phyloP scores from a whole-genome alignment of 2,329 filamentous ascomycete genomes.

The Fusarium sp. region DNA sequence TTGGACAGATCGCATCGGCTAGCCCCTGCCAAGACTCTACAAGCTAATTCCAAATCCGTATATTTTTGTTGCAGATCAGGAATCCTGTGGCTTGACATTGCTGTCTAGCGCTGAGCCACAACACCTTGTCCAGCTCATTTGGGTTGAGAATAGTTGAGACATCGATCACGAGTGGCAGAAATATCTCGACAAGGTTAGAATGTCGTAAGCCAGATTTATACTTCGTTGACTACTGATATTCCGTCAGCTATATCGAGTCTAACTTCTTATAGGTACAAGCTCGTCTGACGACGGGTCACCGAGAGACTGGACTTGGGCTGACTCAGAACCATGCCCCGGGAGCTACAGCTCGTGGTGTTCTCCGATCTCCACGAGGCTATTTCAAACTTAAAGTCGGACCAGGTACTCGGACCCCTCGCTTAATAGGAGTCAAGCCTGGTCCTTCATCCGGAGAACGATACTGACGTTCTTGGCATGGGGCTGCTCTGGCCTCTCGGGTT shows the following conservation, averaged over 20 bases:
- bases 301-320: background rate
- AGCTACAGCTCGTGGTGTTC: rapidly evolving
- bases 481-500: background rate
- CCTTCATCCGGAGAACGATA: background rate
- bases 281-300: background rate
- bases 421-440: background rate
- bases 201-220: background rate
- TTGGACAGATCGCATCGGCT: background rate
- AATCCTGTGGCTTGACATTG: background rate
- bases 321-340: background rate
- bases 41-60: background rate
- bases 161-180: background rate
- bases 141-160: background rate
- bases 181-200: background rate
- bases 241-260: rapidly evolving
- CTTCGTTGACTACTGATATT: rapidly evolving
- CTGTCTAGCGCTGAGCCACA: background rate
- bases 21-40: background rate
- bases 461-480: too few relatives aligned
- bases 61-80: background rate
- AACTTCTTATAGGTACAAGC: background rate
- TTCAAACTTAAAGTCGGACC: background rate
- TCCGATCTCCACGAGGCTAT: background rate
- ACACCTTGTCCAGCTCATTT: background rate
- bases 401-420: background rate